A percentile compares a stretch with the other conserved stretches of the same genome.
Evolutionary conservation across 2,329 filamentous ascomycete genomes (phyloP).

Genomic region (Xylariaceae sp.): DNA sequence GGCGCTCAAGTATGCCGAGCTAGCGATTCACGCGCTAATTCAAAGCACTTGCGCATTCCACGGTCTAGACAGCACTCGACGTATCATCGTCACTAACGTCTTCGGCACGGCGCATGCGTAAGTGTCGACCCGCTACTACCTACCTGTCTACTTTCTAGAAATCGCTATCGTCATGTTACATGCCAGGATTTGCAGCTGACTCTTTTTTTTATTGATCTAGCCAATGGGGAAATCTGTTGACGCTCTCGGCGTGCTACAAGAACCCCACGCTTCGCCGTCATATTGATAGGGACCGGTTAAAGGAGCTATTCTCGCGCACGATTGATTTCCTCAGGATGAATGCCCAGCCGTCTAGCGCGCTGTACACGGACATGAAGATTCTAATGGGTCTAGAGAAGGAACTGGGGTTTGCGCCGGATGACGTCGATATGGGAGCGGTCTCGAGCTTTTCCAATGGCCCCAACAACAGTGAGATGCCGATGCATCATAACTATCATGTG

Average conservation of each 20-base stretch:
- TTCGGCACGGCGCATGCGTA: constrained; percentile 96
- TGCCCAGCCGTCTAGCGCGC: constrained; percentile 66
- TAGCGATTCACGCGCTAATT: constrained; percentile 69
- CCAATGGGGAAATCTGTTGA: constrained; percentile 94
- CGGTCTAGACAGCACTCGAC: constrained; percentile 50
- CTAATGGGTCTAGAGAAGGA: constrained; percentile 49
- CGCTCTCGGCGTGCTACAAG: constrained; percentile 75
- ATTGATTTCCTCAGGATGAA: constrained; percentile 70
- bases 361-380: constrained; percentile 69
- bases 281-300: constrained; percentile 52
- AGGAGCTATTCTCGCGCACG: constrained; percentile 62
- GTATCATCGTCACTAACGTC: constrained; percentile 87
- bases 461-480: background rate
- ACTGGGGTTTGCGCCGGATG: constrained; percentile 38
- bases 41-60: constrained; percentile 81
- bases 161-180: background rate
- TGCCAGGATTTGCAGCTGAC: constrained; percentile 4
- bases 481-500: background rate
- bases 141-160: too few species aligned
- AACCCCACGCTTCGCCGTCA: constrained; percentile 57
- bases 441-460: constrained; percentile 39
- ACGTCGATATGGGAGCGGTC: constrained; percentile 28
- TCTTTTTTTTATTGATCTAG: constrained; percentile 40
- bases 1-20: constrained; percentile 50
- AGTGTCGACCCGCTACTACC: constrained; percentile 38